Percentiles rank a stretch among this genome's conserved stretches.
phyloP scores from a whole-genome alignment of 148 eudicot genomes.

The Persicaria tinctoria region DNA sequence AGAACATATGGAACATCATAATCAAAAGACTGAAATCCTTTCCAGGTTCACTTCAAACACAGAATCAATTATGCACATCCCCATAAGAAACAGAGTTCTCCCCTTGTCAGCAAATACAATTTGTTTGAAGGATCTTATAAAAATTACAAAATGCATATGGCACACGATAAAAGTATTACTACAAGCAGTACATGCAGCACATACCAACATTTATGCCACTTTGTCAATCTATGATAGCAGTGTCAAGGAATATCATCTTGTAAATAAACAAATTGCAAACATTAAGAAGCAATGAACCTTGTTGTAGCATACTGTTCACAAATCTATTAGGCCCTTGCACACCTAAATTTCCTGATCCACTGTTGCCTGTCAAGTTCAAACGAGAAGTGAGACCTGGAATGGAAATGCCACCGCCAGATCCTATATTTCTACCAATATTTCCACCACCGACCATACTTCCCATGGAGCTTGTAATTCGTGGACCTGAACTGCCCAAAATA shows the following conservation, averaged over 20 bases:
- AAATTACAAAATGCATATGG: background rate
- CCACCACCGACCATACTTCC: conserved; percentile 81
- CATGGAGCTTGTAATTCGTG: conserved; percentile 73
- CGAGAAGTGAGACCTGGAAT: conserved; percentile 86
- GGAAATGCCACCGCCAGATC: conserved; percentile 86
- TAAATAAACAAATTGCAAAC: conserved; percentile 11
- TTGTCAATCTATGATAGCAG: background rate
- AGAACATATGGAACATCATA: background rate
- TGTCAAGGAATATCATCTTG: background rate
- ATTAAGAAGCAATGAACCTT: conserved; percentile 45
- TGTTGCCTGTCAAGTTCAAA: conserved; percentile 60
- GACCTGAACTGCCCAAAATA: conserved; percentile 72
- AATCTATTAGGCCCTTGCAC: conserved; percentile 83
- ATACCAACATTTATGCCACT: background rate
- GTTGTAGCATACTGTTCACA: conserved; percentile 84
- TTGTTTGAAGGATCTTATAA: background rate
- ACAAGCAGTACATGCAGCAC: background rate
- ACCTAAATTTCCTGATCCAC: conserved; percentile 76
- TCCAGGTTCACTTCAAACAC: background rate
- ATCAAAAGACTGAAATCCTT: background rate
- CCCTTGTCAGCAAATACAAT: background rate
- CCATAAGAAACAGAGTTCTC: background rate
- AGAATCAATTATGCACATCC: background rate
- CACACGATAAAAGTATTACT: background rate
- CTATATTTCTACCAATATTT: conserved; percentile 72